Base-by-base conservation (phyloP, 1,139 yeast species). In the Geotrichum klebahnii region DNA sequence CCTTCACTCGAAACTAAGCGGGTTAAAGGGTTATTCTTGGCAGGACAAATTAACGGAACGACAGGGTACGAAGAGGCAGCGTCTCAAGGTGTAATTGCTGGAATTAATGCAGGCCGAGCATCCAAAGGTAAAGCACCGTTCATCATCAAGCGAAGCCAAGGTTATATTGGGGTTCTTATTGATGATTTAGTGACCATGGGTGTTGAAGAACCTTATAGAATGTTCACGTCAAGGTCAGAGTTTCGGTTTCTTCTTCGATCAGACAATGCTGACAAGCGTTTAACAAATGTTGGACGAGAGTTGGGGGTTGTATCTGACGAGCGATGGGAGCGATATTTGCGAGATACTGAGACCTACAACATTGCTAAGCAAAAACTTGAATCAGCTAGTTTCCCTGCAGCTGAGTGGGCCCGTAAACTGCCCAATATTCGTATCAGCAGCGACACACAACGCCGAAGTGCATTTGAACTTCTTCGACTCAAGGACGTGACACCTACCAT, bases 21-120 rank as follows among this genome's bases (percentile, higher is more conserved):
- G 4, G 81, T 94, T 1, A 70, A 75, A 16, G 97, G 97, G 0
- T 69, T 94, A 39, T 94, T 71, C 62, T 73, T 94, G 48, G 99
- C 98, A 0, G 99, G 99, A 1, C 99, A 94, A 67, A 94, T 94
- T 39, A 94, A 94, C 64, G 99, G 99, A 40, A 94, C 99, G 0
- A 94, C 99, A 0, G 99, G 99, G 0, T 94, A 94, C 61, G 99
- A 94, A 69, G 99, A 94, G 65, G 99, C 99, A 0, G 96, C 97
- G 1, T 83, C 97, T 0, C 98, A 92, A 64, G 99, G 99, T 1
- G 77, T 90, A 52, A 70, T 94, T 45, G 98, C 99, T 1, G 99
- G 99, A 5, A 84, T 90, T 35, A 94, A 94, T 65, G 97, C 98
- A 0, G 92, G 90, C 0, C 54, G 70, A n/a, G 61, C 78, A 0